Conservation (phyloP, 2,329 filamentous ascomycete genomes). For the Pestalotiopsis sp. region DNA sequence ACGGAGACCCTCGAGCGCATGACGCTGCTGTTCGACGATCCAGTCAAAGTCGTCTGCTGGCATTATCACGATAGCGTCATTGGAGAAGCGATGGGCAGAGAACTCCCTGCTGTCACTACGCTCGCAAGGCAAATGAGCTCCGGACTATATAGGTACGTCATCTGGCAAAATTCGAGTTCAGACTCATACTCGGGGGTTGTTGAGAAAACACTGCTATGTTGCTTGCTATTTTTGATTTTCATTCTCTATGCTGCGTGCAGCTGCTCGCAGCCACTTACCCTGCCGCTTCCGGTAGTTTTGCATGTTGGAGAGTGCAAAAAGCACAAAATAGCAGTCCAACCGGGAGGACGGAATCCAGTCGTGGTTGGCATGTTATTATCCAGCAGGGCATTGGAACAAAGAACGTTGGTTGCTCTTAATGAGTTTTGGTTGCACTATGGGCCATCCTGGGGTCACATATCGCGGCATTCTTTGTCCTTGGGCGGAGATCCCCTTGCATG, state of each 20-base stretch:
- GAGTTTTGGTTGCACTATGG: not conserved
- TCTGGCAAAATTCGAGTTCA: not conserved
- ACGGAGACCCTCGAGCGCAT: not conserved
- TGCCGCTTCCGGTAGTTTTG: not conserved
- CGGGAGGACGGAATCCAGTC: not conserved
- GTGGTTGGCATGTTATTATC: not conserved
- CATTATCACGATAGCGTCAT: not conserved
- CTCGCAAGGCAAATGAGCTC: not conserved
- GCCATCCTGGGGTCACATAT: not conserved
- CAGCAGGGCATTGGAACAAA: not conserved
- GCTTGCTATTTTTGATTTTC: not conserved
- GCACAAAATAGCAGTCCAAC: not conserved
- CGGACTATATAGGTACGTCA: not conserved
- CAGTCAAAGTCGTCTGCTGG: not conserved
- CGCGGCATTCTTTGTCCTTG: no score
- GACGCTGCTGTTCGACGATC: not conserved
- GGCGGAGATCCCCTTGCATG: no score
- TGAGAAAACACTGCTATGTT: not conserved
- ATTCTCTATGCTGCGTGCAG: not conserved
- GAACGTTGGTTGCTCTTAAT: not conserved
- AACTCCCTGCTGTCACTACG: not conserved
- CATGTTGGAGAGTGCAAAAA: not conserved
- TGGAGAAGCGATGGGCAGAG: not conserved
- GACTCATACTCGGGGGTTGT: not conserved
- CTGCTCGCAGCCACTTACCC: no score